These are phyloP conservation scores for Phaeosphaeria sp. DNA, from an alignment of 2,329 filamentous ascomycete genomes.

Conservation along the genomic window DNA sequence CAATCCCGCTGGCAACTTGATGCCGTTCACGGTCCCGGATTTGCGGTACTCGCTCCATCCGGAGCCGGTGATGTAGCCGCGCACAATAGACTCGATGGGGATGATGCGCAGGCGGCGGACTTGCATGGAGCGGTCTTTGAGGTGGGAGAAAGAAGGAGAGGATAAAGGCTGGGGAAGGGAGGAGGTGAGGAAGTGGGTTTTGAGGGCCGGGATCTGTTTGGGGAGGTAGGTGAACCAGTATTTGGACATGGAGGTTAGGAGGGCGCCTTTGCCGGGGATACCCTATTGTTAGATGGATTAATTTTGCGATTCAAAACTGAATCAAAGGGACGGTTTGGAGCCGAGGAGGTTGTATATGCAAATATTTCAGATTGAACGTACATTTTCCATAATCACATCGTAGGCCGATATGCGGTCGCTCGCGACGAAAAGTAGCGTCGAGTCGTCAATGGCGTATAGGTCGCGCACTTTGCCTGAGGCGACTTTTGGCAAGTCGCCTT, in stretches of 20 bases:
- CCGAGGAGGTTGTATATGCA: constrained; percentile 2
- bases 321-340: not conserved
- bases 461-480: constrained; percentile 80
- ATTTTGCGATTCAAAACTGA: too few species aligned
- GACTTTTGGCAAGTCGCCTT: constrained; percentile 53
- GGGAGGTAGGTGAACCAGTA: constrained; percentile 72
- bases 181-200: constrained; percentile 68
- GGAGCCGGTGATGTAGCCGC: constrained; percentile 86
- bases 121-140: constrained; percentile 73
- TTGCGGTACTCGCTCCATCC: constrained; percentile 81
- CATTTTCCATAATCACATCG: constrained; percentile 87
- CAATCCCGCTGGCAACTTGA: constrained; percentile 71
- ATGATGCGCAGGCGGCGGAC: constrained; percentile 77
- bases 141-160: constrained; percentile 57
- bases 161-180: constrained; percentile 56
- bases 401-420: constrained; percentile 94
- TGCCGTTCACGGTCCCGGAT: constrained; percentile 79
- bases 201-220: constrained; percentile 62
- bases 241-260: constrained; percentile 69
- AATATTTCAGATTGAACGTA: constrained; percentile 43
- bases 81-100: constrained; percentile 83
- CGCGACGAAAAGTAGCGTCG: constrained; percentile 80
- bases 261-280: constrained; percentile 70
- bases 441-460: constrained; percentile 73
- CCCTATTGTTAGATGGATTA: too few species aligned